phyloP scores from a whole-genome alignment of 306 rosid genomes.

The Lathyrus aphaca region DNA sequence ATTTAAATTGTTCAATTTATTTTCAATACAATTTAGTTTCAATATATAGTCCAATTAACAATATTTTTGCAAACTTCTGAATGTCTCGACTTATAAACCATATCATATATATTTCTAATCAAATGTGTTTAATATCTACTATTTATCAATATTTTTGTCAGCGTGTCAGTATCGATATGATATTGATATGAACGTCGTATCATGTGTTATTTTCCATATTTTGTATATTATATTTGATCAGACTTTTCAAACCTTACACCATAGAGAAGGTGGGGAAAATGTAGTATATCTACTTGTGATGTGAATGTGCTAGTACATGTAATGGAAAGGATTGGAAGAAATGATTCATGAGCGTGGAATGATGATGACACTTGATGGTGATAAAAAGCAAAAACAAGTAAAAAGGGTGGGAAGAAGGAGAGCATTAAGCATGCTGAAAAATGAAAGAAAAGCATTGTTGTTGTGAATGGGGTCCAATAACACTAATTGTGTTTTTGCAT shows the following conservation, averaged over 20 bases:
- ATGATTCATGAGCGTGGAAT: conserved; percentile 80
- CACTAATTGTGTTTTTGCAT: conserved; percentile 59
- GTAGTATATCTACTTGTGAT: conserved; percentile 22
- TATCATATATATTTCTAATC: no score
- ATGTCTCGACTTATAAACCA: not conserved
- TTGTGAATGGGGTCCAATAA: conserved; percentile 53
- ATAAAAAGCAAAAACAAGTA: conserved; percentile 41
- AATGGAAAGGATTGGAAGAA: conserved; percentile 50
- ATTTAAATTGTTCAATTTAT: no score
- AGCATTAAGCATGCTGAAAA: conserved; percentile 65
- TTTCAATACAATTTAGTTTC: no score
- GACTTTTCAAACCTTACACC: conserved; percentile 3
- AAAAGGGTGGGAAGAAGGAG: conserved; percentile 11
- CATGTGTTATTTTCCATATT: no score
- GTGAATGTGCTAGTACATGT: conserved; percentile 27
- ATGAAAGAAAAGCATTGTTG: conserved; percentile 36
- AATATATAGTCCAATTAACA: no score
- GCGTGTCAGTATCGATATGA: no score
- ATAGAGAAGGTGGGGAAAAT: conserved; percentile 21
- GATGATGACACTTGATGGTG: conserved; percentile 61
- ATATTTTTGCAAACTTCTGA: no score
- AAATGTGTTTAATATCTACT: no score
- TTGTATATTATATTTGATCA: not conserved
- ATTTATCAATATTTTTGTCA: no score
- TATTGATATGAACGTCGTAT: no score